Evolutionary conservation across 2,329 filamentous ascomycete genomes (phyloP).

Genomic region (Tolypocladium endophyticum): DNA sequence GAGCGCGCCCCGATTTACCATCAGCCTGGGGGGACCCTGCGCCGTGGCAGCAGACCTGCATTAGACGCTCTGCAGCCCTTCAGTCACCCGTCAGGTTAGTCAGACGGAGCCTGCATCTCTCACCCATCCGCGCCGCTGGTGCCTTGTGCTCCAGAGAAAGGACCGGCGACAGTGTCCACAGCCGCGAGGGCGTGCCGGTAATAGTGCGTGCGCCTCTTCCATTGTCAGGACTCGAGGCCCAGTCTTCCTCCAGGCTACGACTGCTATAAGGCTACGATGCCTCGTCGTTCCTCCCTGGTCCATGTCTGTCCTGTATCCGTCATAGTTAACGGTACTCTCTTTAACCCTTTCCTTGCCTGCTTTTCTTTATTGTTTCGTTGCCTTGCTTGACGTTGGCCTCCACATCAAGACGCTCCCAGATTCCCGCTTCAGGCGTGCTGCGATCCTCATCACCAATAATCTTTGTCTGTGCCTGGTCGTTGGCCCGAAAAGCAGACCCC

Average conservation of each 20-base stretch:
- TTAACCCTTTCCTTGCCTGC: conserved; percentile 5
- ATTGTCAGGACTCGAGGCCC: neutral
- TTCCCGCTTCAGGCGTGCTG: neutral
- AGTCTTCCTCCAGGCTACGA: conserved; percentile 3
- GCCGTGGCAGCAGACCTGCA: conserved; percentile 9
- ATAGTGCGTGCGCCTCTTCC: neutral
- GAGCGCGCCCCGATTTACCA: neutral
- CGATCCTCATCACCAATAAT: neutral
- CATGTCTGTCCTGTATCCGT: conserved; percentile 13
- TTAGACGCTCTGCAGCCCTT: conserved; percentile 14
- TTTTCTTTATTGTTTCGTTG: conserved; percentile 5
- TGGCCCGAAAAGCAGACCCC: neutral
- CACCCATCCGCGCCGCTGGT: conserved; percentile 14
- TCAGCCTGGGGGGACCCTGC: neutral
- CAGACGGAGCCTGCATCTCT: conserved; percentile 14
- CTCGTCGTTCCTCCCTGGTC: conserved; percentile 22
- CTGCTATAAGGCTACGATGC: conserved; percentile 45
- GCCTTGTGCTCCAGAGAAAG: conserved; percentile 10
- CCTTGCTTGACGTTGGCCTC: neutral
- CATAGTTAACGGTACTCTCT: conserved; percentile 8
- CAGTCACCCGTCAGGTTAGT: conserved; percentile 21
- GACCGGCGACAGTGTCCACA: neutral
- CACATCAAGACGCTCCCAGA: neutral
- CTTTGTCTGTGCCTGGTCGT: neutral
- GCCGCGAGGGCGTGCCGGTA: neutral